Evolutionary conservation across 352 stramenopile genomes (phyloP), one percentile per base, ranked within the genome.

Genomic region (Phytophthora sp.): DNA sequence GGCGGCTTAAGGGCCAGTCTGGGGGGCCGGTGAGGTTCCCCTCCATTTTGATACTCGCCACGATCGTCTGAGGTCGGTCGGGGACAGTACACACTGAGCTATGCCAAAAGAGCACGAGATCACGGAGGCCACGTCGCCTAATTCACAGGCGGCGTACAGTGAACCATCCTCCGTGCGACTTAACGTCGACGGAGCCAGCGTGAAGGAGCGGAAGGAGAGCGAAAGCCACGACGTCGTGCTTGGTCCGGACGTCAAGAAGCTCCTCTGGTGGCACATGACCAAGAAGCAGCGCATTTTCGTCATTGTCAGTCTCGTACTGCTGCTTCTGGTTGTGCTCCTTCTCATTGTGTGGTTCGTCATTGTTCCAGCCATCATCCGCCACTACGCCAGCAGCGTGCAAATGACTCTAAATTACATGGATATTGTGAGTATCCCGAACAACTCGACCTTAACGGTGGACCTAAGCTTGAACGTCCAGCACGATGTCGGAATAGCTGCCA

Each of bases 371-470:
- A 53, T 89, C 15, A 79, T 88, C 52, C 76, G 83, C 43, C 69
- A 74, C 42, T 79, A 82, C 52, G 56, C 69, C 26, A 70, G 79
- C 45, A 73, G 82, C 37, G 72, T 89, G 24, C 35, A 79, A 34
- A 45, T 92, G 39, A 62, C 35, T 4, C 57, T 91, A 43, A 89
- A 89, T 72, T 83, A 83, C 66, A 64, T 92, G 41, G 83, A 91
- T 44, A 68, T 92, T 42, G 52, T 74, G 24, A 54, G 41, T 11
- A 69, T 90, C 12, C 50, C 69, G 17, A 63, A 76, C 26, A 75
- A 75, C 42, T 50, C 66, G 37, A 76, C 61, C 1, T 46, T 87
- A 9, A 73, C 57, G n/a, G 69, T 88, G 9, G 66, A 79, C 44
- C 23, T 90, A 10, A 88, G 72, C 23, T 34, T 92, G 7, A 76